phyloP scores from a whole-genome alignment of 169 alveolate genomes.

The Plasmodium inui region DNA sequence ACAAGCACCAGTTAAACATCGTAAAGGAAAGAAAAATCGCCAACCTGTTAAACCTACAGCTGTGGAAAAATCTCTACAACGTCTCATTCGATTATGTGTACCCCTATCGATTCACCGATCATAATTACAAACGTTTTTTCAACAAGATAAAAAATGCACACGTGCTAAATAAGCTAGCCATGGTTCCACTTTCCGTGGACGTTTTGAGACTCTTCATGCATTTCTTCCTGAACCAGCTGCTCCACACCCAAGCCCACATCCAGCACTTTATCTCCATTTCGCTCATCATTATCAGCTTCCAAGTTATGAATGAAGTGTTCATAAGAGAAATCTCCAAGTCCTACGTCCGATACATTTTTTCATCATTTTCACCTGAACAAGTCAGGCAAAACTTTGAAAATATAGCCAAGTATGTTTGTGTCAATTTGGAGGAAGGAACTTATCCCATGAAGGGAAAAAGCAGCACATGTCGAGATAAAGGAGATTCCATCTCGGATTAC shows the following conservation, averaged over 20 bases:
- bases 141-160: slow-evolving; percentile 40
- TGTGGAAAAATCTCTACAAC: slow-evolving; percentile 53
- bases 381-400: slow-evolving; percentile 20
- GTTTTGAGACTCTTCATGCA: slow-evolving; percentile 44
- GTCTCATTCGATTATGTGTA: slow-evolving; percentile 51
- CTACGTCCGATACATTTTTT: slow-evolving; percentile 43
- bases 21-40: slow-evolving; percentile 26
- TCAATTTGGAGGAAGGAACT: not conserved
- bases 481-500: not conserved
- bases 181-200: slow-evolving; percentile 41
- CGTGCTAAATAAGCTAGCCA: slow-evolving; percentile 38
- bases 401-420: slow-evolving; percentile 6
- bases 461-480: not conserved
- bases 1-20: slow-evolving; percentile 41
- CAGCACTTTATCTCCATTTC: slow-evolving; percentile 67
- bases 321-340: slow-evolving; percentile 62
- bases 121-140: slow-evolving; percentile 36
- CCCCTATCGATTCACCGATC: slow-evolving; percentile 60
- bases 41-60: slow-evolving; percentile 34
- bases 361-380: not conserved
- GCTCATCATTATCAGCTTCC: slow-evolving; percentile 33
- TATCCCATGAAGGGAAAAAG: not conserved
- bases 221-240: slow-evolving; percentile 38
- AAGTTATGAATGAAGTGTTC: slow-evolving; percentile 64
- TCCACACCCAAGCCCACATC: slow-evolving; percentile 25